Evolutionary conservation across 371 early-diverging fungal genomes (phyloP).

Genomic region (Spraguea lophii): DNA sequence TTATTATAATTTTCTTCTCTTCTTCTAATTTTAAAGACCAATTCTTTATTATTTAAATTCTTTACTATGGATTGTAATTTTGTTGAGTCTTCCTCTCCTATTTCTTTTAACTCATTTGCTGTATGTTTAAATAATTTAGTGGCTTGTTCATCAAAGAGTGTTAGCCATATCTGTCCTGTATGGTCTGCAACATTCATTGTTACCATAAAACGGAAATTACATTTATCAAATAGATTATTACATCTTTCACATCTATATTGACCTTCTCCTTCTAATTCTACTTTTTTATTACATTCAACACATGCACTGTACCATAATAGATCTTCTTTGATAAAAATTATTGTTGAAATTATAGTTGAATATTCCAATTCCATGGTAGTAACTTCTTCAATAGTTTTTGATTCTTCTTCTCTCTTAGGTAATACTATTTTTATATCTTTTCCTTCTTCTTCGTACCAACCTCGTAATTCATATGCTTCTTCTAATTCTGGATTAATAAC

Average conservation of each 20-base stretch:
- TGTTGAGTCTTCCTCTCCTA: conserved; percentile 15
- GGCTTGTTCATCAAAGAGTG: conserved; percentile 37
- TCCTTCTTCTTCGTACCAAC: conserved; percentile 41
- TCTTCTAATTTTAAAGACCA: conserved; percentile 13
- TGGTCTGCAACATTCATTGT: conserved; percentile 26
- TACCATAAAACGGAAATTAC: conserved; percentile 34
- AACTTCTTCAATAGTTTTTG: conserved; percentile 23
- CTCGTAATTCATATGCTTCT: conserved; percentile 31
- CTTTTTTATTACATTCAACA: conserved; percentile 41
- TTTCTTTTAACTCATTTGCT: conserved; percentile 21
- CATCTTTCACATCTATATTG: conserved; percentile 43
- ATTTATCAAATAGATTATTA: conserved; percentile 23
- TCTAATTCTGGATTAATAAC: conserved; percentile 29
- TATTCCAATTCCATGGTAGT: conserved; percentile 25
- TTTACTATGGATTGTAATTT: conserved; percentile 19
- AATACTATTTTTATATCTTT: conserved; percentile 19
- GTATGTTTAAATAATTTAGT: conserved; percentile 23
- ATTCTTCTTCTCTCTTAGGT: conserved; percentile 11
- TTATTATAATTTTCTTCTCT: conserved; percentile 33
- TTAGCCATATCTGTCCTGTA: conserved; percentile 36
- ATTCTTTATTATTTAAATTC: conserved; percentile 14
- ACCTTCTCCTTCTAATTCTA: conserved; percentile 21
- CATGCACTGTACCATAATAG: conserved; percentile 32
- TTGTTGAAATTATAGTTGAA: conserved; percentile 19
- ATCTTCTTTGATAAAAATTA: conserved; percentile 38